Evolutionary conservation across 352 stramenopile genomes (phyloP), one percentile per base, ranked within the genome.

Genomic region (Pythium monospermum): DNA sequence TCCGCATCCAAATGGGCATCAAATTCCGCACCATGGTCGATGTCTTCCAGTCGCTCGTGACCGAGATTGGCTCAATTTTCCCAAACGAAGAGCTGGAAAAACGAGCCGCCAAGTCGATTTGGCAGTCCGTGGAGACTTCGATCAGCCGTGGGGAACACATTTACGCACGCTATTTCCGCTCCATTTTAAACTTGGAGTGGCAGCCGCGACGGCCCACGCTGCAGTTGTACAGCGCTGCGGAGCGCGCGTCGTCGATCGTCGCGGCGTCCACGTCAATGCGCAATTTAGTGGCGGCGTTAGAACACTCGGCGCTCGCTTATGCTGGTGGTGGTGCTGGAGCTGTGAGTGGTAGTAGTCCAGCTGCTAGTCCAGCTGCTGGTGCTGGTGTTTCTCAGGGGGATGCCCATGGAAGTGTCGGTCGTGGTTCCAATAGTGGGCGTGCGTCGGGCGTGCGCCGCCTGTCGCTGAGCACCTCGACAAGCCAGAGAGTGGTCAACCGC

Each of bases 51-150:
- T 53, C 61, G 26, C 66, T 86, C n/a, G 68, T 87, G 2, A 65
- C 77, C 15, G 78, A 87, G 49, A 71, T 90, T 51, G 86, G 76
- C 42, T 90, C 76, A 6, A 81, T 90, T 18, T 85, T 87, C 13
- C 74, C 78, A 0, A 86, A 86, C 52, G 71, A 77, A 33, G 65
- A 85, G 23, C 50, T 87, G 3, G 71, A 82, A 32, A 57, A 68
- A 12, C 78, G 78, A 31, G 74, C 86, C 4, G 61, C 55, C 11
- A 78, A 47, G 49, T 66, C 78, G n/a, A 36, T 87, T 1, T 87
- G 76, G 76, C 65, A 69, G 42, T 65, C 69, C 7, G 39, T 88
- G 4, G 79, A 91, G 33, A 13, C 61, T 6, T 69, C 64, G 0
- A 63, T 88, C 30, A 75, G 65, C 57, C 76, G 66, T 44, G 79